Percentiles rank a stretch among this genome's conserved stretches.
phyloP scores from a whole-genome alignment of 176 grass and related monocot genomes.

The Stipa capillata region DNA sequence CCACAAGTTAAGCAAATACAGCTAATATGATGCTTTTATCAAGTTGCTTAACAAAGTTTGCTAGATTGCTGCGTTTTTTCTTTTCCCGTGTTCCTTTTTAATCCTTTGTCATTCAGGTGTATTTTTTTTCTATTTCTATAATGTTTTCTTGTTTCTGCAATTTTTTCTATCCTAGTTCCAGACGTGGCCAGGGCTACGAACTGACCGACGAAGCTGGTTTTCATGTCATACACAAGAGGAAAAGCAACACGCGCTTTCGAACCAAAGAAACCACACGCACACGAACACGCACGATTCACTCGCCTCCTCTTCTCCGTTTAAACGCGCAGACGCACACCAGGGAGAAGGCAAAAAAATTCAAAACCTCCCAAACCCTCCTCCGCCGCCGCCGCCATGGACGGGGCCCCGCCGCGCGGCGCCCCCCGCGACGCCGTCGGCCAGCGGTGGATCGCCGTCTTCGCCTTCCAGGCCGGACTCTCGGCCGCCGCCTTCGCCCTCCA shows the following conservation, averaged over 20 bases:
- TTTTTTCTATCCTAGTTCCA: too few relatives aligned
- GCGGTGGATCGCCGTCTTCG: constrained; percentile 42
- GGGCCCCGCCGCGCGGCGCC: constrained; percentile 22
- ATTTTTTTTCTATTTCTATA: too few relatives aligned
- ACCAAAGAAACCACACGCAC: background rate
- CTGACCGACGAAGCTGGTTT: background rate
- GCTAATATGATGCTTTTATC: too few relatives aligned
- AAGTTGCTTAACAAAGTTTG: too few relatives aligned
- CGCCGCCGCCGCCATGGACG: constrained; percentile 34
- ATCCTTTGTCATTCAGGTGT: too few relatives aligned
- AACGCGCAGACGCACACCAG: background rate
- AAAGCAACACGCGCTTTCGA: background rate
- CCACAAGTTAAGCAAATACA: too few relatives aligned
- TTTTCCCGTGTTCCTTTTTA: too few relatives aligned
- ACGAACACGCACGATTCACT: background rate
- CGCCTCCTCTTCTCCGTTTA: background rate
- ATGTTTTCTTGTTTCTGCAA: too few relatives aligned
- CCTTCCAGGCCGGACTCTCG: constrained; percentile 28
- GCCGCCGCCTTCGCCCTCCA: constrained; percentile 21
- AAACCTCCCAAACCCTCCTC: constrained; percentile 44
- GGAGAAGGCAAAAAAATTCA: background rate
- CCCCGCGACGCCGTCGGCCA: constrained; percentile 46
- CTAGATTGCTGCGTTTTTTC: too few relatives aligned
- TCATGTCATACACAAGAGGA: background rate
- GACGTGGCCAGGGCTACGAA: too few relatives aligned